Evolutionary conservation across 768 basidiomycete genomes (phyloP).

Genomic region (Trametes coccinea): DNA sequence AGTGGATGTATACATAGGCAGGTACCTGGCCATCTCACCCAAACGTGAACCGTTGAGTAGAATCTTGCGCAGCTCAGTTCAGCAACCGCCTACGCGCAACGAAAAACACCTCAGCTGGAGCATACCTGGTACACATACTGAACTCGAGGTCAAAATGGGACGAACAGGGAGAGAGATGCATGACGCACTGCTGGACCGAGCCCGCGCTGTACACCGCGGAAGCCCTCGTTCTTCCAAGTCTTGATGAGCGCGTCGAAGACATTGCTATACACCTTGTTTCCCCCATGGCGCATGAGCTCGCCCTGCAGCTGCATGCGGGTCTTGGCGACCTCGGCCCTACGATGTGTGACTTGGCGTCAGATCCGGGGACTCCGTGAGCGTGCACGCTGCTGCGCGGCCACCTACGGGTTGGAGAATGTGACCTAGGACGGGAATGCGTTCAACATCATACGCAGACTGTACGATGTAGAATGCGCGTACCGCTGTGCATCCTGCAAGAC

Average conservation of each 20-base stretch:
- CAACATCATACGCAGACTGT: slow-evolving; percentile 8
- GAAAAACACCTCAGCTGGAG: not conserved
- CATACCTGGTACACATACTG: slow-evolving; percentile 90
- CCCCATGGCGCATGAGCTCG: slow-evolving; percentile 76
- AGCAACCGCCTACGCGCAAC: not conserved
- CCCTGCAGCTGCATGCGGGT: slow-evolving; percentile 96
- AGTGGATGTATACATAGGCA: not conserved
- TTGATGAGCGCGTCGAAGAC: slow-evolving; percentile 79
- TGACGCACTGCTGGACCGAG: slow-evolving; percentile 73
- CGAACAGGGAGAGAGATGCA: slow-evolving; percentile 27
- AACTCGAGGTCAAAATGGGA: not conserved
- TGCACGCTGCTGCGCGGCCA: not conserved
- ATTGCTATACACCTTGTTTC: slow-evolving; percentile 77
- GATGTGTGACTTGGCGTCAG: not conserved
- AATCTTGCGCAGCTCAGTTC: slow-evolving; percentile 48
- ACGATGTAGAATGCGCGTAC: slow-evolving; percentile 44
- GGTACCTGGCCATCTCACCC: slow-evolving; percentile 41
- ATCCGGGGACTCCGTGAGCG: not conserved
- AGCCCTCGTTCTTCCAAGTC: slow-evolving; percentile 85
- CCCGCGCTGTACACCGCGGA: slow-evolving; percentile 87
- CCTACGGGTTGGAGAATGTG: slow-evolving; percentile 64
- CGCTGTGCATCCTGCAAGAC: slow-evolving; percentile 85
- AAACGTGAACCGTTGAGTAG: slow-evolving; percentile 90
- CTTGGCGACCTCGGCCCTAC: slow-evolving; percentile 73
- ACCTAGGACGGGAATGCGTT: slow-evolving; percentile 46